Evolutionary conservation across 164 flowering plant species (phyloP).

Genomic region (Aristolochia fimbriata): DNA sequence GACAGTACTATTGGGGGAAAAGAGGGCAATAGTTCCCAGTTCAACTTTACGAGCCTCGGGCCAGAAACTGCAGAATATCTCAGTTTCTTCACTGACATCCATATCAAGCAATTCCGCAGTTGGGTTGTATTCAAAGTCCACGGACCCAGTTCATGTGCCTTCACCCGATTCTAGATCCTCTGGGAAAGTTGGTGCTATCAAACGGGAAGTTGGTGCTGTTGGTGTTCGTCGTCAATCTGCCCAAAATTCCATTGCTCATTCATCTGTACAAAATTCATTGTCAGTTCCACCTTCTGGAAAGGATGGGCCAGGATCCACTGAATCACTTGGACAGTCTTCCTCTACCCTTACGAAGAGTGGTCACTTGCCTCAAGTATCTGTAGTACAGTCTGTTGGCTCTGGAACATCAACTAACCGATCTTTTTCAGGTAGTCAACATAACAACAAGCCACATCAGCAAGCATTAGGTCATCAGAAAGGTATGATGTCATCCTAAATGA

Average conservation of each 20-base stretch:
- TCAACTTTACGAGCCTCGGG: slow-evolving; percentile 24
- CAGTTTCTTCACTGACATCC: slow-evolving; percentile 23
- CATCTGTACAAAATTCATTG: slow-evolving; percentile 34
- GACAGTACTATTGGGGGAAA: slow-evolving; percentile 33
- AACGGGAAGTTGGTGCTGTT: slow-evolving; percentile 90
- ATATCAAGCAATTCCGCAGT: slow-evolving; percentile 51
- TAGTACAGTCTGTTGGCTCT: slow-evolving; percentile 29
- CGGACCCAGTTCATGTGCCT: slow-evolving; percentile 96
- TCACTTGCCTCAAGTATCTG: slow-evolving; percentile 26
- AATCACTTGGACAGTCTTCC: slow-evolving; percentile 29
- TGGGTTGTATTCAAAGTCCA: slow-evolving; percentile 81
- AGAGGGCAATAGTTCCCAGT: slow-evolving; percentile 15
- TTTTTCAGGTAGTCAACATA: slow-evolving; percentile 35
- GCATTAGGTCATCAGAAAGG: slow-evolving; percentile 73
- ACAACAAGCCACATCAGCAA: slow-evolving; percentile 48
- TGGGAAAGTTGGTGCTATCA: slow-evolving; percentile 72
- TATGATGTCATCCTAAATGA: slow-evolving; percentile 9
- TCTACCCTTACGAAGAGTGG: slow-evolving; percentile 31
- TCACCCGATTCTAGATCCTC: slow-evolving; percentile 69
- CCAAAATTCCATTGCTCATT: slow-evolving; percentile 36
- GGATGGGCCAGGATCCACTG: slow-evolving; percentile 27
- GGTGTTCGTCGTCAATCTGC: slow-evolving; percentile 57
- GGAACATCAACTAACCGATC: slow-evolving; percentile 30
- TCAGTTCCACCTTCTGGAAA: slow-evolving; percentile 27
- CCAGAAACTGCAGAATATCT: slow-evolving; percentile 25